Evolutionary conservation across 2,329 filamentous ascomycete species (phyloP).

Genomic region (Ciborinia camelliae): DNA sequence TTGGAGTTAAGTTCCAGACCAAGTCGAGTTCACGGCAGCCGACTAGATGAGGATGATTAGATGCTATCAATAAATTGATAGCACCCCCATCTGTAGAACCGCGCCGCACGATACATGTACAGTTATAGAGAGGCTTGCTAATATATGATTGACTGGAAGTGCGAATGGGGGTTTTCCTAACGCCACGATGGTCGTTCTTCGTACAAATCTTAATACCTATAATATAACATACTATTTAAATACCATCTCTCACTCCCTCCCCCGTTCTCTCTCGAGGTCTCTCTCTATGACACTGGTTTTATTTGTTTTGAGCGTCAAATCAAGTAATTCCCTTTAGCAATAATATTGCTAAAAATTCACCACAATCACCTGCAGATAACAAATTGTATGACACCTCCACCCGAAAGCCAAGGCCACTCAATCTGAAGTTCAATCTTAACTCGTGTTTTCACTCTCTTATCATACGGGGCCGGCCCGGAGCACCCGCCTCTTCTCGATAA

Average conservation of each 20-base stretch:
- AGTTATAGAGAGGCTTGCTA: not conserved
- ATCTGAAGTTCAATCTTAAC: too few relatives aligned
- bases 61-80: not conserved
- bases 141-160: not conserved
- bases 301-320: not conserved
- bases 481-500: too few relatives aligned
- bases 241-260: too few relatives aligned
- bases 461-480: too few relatives aligned
- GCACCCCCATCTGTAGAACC: not conserved
- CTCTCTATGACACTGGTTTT: not conserved
- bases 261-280: too few relatives aligned
- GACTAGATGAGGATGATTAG: constrained; percentile 1
- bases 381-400: not conserved
- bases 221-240: not conserved
- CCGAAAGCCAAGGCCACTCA: not conserved
- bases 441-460: not conserved
- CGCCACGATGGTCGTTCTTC: not conserved
- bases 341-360: too few relatives aligned
- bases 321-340: too few relatives aligned
- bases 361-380: too few relatives aligned
- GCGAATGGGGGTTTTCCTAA: not conserved
- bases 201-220: not conserved
- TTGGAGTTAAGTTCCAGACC: constrained; percentile 8
- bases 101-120: not conserved
- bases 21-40: not conserved